Evolutionary conservation across 352 stramenopile species (phyloP), one percentile per base, ranked within the genome.

Genomic region (Globisporangium recalcitrans): DNA sequence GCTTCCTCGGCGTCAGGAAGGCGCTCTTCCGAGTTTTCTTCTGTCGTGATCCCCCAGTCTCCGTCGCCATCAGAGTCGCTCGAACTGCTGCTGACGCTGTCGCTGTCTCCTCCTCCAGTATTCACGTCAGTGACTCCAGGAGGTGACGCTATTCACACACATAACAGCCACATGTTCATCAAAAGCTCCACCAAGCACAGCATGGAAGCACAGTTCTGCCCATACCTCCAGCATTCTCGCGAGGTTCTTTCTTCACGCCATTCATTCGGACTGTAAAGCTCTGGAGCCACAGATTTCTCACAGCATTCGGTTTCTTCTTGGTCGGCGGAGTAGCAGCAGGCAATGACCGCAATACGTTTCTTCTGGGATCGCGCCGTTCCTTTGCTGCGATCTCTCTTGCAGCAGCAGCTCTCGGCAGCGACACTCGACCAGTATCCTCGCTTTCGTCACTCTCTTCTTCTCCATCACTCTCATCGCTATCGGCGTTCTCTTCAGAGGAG

Each of bases 11-110:
- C 42, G 22, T 40, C 19, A 21, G 32, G 22, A 16, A 59, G 14
- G 11, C 29, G 34, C 49, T 64, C 59, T 21, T 58, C 49, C 13
- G 59, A 54, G 19, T 64, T 21, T 21, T 59, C 59, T 46, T 64
- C 49, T 4, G 59, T 64, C 40, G 49, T 64, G 19, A 59, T 22
- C 34, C 59, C 59, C 29, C 21, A 59, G 59, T 54, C 49, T 9
- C 21, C 58, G 32, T 64, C n/a, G 9, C 16, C 24, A 3, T 61
- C 55, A 3, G 26, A 61, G 14, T 52, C 26, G 21, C 16, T 42
- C 24, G n/a, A 42, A 14, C 21, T n/a, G 44, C 7, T 61, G 1
- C 26, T 11, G 55, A 29, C 19, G 44, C 6, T 52, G 6, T n/a
- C 10, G 40, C 29, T 21, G 40, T 19, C 9, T 44, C 14, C 26